Base-by-base conservation (phyloP, 2,329 filamentous ascomycete genomes). In the Ceratocystis variospora region DNA sequence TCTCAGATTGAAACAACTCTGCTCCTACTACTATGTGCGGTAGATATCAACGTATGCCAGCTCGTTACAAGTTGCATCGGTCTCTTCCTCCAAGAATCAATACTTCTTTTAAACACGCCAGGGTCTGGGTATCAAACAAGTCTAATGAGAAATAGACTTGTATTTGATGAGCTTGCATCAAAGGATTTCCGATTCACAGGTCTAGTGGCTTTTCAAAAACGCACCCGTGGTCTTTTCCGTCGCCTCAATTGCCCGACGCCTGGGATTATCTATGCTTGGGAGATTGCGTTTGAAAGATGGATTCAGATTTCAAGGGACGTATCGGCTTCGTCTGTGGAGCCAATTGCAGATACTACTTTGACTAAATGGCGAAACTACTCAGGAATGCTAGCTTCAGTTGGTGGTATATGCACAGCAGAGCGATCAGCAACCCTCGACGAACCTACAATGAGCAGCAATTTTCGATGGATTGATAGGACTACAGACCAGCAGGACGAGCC, bases 201-300 rank as follows among this genome's bases (percentile, higher is more conserved):
- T 0, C 74, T 87, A 6, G 86, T 88, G 10, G 86, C 85, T 1
- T 88, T 88, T 71, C 86, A 88, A 70, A 87, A 87, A 71, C 79
- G 85, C 50, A 79, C 85, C 41, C 80, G 85, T 57, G 78, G 79
- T 12, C 77, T 87, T 41, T 72, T 88, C 25, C 77, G 83, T 28
- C 80, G 80, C 61, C 82, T 87, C 76, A 79, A 82, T 62, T 81
- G 80, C 69, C 86, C 86, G 22, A 86, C 83, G 10, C 76, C 78
- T n/a, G 85, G 84, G n/a, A 87, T 88, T 64, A 74, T 88, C 33
- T 80, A 81, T 66, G 85, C 86, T 2, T 88, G 86, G 86, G 84
- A 87, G 70, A 77, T 78, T 19, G 83, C 84, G 0, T 87, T 88
- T 70, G 81, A 86, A 37, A 80, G 79, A 66, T 88, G 86, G 86